Base-by-base conservation (phyloP, 805 yeast species). In the Dipodascus albidus region DNA sequence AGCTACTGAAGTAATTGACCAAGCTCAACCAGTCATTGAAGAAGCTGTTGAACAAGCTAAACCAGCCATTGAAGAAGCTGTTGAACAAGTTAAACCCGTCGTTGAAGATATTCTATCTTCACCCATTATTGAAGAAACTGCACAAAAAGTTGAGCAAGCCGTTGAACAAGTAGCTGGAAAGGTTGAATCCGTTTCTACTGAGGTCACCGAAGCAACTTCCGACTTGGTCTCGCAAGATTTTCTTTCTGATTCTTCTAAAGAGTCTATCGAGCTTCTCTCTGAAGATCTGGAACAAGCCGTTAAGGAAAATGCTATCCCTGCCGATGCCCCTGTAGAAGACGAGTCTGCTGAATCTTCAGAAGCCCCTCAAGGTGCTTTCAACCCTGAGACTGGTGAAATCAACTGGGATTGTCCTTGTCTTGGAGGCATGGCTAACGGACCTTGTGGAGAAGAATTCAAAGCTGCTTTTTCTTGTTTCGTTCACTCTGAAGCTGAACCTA, bases 391-490 rank as follows among this genome's bases (percentile, higher is more conserved):
- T 2, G 99, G 99, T 27, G 98, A 91, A 68, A 93, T 93, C 71
- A 91, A 93, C 79, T 93, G 99, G 99, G 98, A 93, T 66, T 93
- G 99, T 70, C 98, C 99, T n/a, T 91, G 98, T 70, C 75, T 93
- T 50, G 99, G 98, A 33, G 99, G 99, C 47, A 88, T 93, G 97
- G 98, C 99, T 31, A 77, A 90, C 59, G 99, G 99, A 0, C 98
- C 99, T 53, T 93, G 99, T 73, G 99, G 99, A 54, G 90, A 83
- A 62, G 96, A 89, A 71, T 88, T 88, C 75, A 88, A 87, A 72
- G 88, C 80, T 52, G 98, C 99, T 0, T 93, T 93, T 68, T 77
- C 95, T 8, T 93, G 99, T 69, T 93, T 93, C 65, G 91, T 93
- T 47, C 89, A 85, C 74, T 89, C 97, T 3, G 87, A 84, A 63